A percentile compares a stretch with the other conserved stretches of the same genome.
Evolutionary conservation across 2,329 filamentous ascomycete species (phyloP).

Genomic region (Trichocomaceae sp.): DNA sequence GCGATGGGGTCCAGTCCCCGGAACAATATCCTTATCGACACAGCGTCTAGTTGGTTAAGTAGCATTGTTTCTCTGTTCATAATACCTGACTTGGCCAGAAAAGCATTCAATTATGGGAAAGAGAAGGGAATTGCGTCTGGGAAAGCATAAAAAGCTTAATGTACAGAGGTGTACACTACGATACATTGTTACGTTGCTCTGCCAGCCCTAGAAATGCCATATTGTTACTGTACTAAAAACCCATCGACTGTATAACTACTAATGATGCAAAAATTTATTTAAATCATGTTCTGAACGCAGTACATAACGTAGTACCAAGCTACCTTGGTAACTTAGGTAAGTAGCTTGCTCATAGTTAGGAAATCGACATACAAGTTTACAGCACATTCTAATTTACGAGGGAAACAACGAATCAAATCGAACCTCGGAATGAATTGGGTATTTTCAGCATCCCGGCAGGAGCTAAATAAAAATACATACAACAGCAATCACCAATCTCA

Average conservation of each 20-base stretch:
- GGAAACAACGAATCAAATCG: neutral
- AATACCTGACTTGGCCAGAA: conserved; percentile 51
- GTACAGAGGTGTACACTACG: neutral
- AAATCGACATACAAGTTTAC: too few species aligned
- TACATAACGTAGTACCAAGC: neutral
- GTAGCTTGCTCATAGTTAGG: neutral
- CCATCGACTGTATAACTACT: neutral
- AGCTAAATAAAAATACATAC: conserved; percentile 3
- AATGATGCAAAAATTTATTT: neutral
- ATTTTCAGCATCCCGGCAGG: neutral
- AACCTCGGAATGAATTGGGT: neutral
- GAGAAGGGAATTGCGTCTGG: conserved; percentile 42
- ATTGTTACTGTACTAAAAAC: neutral
- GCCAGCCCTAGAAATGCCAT: neutral
- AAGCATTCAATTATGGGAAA: conserved; percentile 53
- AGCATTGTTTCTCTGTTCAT: conserved; percentile 52
- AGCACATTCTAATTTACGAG: too few species aligned
- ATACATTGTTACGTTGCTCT: neutral
- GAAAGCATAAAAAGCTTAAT: neutral
- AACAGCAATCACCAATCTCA: neutral
- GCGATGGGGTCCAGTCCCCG: conserved; percentile 48
- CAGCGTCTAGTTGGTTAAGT: conserved; percentile 48
- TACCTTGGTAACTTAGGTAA: neutral
- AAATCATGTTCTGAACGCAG: neutral
- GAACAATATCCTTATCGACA: conserved; percentile 49